Base-by-base conservation (phyloP, 768 basidiomycete species). In the Russula virescens region DNA sequence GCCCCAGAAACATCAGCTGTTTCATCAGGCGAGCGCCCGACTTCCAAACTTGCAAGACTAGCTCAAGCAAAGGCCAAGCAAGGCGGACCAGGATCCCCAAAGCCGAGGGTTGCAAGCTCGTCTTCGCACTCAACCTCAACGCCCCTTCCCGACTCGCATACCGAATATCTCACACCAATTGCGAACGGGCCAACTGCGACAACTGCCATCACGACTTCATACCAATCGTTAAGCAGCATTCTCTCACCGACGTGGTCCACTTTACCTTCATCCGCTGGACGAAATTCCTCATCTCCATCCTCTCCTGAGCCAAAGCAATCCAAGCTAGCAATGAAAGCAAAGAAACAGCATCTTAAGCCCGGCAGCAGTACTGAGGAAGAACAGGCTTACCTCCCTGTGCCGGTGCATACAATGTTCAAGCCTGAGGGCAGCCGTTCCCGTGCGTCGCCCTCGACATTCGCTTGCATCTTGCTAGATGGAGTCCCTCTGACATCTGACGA, bases 151-250 rank as follows among this genome's bases (percentile, higher is more conserved):
- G 75, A 72, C 50, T 66, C 80, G 51, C 82, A 73, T 54, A 91
- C 89, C 7, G 84, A 90, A 69, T 88, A 86, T 70, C 74, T 90
- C 13, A 87, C 82, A 18, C 89, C 90, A 2, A 89, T 87, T 49
- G 87, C 87, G n/a, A 91, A 91, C 69, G 88, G 89, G 0, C 75
- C 87, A 3, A 85, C 88, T n/a, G 89, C 84, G 14, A 91, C 89
- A 0, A 90, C 89, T 18, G 89, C 89, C 2, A 91, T 91, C 69
- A 91, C 89, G 0, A 91, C 89, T 2, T 85, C 86, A 0, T 90
- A 89, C 65, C 89, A 90, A 63, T 83, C 85, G 8, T 76, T 90
- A 31, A 81, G 81, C 69, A 85, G 82, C 66, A 77, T 91, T 9
- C 83, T 74, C 7, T 68, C 71, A 5, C 64, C 64, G 11, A 53